Base-by-base conservation (phyloP, 495 filamentous ascomycete genomes). In the Chaetomium fimeti region DNA sequence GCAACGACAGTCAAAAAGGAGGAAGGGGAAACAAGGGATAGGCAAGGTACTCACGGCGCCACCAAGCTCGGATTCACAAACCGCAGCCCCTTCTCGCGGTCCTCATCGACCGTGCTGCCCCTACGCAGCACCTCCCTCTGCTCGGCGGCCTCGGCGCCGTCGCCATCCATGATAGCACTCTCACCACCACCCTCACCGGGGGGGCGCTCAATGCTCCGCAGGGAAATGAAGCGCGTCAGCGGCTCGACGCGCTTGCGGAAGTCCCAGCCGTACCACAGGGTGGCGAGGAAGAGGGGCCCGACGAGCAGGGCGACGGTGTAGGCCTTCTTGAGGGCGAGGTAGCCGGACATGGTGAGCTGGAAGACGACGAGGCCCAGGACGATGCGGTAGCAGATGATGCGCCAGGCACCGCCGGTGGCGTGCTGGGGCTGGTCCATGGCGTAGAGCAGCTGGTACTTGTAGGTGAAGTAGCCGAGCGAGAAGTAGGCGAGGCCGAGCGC, bases 351-450 rank as follows among this genome's bases (percentile, higher is more conserved):
- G 42, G 93, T 89, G 27, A 97, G 72, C 69, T 99, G 93, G 72
- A 96, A 97, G 38, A 97, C 83, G 18, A 92, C 76, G 16, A 97
- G 73, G 1, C 94, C 95, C 38, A 96, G 76, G 29, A 96, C 82
- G 29, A 97, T 80, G 22, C 95, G 87, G 66, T 92, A 91, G 76
- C 93, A 97, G 43, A 97, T 95, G 81, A 98, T 94, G 24, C 88
- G 84, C 95, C 95, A 99, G 2, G 92, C 92, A 63, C 87, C 85
- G 36, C 95, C 95, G 0, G 94, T 97, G 6, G 94, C 92, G 72
- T 98, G 93, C 64, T 96, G 92, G 8, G 90, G 88, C 71, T 98
- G 92, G 73, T 98, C 92, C 95, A 99, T 98, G 12, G 95, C 91
- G 74, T 98, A 99, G 5, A 99, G 81, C 7, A 99, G 82, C 76